A percentile compares a stretch with the other conserved stretches of the same genome.
Evolutionary conservation across 306 rosid species (phyloP).

Genomic region (Glycine latifolia): DNA sequence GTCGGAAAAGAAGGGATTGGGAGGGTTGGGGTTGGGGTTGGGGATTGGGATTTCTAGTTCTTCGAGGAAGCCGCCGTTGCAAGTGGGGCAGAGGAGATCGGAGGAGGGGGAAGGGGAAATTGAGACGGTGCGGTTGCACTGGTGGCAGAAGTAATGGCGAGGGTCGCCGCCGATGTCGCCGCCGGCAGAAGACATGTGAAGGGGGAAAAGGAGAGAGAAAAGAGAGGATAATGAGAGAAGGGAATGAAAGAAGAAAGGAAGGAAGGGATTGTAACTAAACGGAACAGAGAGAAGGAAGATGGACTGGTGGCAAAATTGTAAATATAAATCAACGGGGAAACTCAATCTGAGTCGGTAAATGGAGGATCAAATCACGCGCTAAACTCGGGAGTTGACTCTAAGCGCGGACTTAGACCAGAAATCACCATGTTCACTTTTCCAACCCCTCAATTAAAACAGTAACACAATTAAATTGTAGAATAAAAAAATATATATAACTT

Average conservation of each 20-base stretch:
- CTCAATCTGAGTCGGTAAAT: background rate
- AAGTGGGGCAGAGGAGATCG: constrained; percentile 75
- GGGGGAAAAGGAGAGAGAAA: background rate
- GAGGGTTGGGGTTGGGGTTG: constrained; percentile 3
- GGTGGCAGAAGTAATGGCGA: constrained; percentile 74
- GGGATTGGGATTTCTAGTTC: constrained; percentile 71
- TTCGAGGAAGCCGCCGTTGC: constrained; percentile 74
- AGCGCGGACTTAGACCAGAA: constrained; percentile 26
- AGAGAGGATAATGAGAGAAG: background rate
- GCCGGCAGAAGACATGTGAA: constrained; percentile 75
- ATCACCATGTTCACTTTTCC: background rate
- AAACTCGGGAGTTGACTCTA: constrained; percentile 14
- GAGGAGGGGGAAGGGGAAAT: constrained; percentile 61
- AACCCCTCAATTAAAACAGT: too few species aligned
- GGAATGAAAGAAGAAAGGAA: background rate
- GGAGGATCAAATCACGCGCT: constrained; percentile 18
- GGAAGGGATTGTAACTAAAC: background rate
- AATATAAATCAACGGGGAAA: background rate
- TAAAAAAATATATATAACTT: too few species aligned
- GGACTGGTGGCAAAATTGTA: constrained; percentile 33
- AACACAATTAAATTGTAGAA: too few species aligned
- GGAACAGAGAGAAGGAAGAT: background rate
- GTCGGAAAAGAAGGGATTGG: constrained; percentile 58
- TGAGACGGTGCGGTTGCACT: constrained; percentile 70
- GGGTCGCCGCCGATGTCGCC: constrained; percentile 46